Evolutionary conservation across 1,139 yeast species (phyloP).

Genomic region (Yamadazyma pseudoaaseri): DNA sequence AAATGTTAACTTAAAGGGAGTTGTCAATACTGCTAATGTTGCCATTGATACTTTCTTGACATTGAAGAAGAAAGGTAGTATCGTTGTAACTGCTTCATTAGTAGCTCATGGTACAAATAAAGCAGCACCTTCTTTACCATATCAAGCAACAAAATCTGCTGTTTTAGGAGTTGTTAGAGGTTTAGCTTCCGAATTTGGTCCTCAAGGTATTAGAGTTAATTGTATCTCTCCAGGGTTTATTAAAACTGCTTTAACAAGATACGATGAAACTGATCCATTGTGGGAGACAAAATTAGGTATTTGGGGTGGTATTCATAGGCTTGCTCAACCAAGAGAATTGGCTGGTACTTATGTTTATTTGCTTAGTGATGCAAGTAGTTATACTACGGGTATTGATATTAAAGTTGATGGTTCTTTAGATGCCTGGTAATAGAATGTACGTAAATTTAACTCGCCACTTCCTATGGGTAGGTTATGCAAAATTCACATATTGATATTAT

Average conservation of each 20-base stretch:
- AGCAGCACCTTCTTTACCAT: constrained; percentile 35
- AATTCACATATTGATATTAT: too few relatives aligned
- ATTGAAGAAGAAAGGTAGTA: constrained; percentile 47
- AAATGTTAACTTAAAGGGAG: constrained; percentile 54
- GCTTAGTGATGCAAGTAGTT: constrained; percentile 38
- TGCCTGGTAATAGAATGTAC: constrained; percentile 13
- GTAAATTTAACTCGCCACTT: too few relatives aligned
- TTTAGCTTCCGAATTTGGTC: constrained; percentile 52
- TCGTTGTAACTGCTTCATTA: constrained; percentile 60
- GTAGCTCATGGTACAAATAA: constrained; percentile 56
- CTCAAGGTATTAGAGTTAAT: constrained; percentile 49
- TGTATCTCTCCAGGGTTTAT: constrained; percentile 57
- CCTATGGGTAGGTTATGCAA: too few relatives aligned
- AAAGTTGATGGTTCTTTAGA: constrained; percentile 26
- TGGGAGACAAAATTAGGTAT: constrained; percentile 31
- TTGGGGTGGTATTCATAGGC: constrained; percentile 22
- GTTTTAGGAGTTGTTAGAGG: constrained; percentile 50
- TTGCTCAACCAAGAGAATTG: constrained; percentile 35
- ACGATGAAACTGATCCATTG: constrained; percentile 33
- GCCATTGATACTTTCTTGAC: constrained; percentile 21
- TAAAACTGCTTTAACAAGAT: constrained; percentile 44
- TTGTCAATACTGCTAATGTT: constrained; percentile 54
- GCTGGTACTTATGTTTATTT: constrained; percentile 41
- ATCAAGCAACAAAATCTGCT: constrained; percentile 58
- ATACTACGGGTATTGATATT: constrained; percentile 43